Conservation (phyloP, 2,329 filamentous ascomycete genomes). For the Gnomoniopsis smithogilvyi region DNA sequence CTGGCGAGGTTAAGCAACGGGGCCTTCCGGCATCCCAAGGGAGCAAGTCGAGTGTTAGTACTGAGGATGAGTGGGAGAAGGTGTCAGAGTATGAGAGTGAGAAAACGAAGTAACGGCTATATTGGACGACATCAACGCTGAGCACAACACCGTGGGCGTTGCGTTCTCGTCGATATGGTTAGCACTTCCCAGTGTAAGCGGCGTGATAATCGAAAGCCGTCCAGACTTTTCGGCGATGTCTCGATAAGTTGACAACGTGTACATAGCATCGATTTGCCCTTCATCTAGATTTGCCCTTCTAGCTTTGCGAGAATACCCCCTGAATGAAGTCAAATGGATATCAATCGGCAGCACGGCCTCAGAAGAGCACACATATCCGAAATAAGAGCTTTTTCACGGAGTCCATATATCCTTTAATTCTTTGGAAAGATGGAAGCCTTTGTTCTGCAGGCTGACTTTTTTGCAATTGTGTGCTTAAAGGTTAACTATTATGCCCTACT, state of each 20-base stretch:
- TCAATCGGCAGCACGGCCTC: not conserved
- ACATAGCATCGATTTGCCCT: slow-evolving; percentile 1
- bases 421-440: too few relatives aligned
- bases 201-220: not conserved
- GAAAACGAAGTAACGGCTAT: slow-evolving; percentile 44
- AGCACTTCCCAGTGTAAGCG: not conserved
- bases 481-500: too few relatives aligned
- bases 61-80: slow-evolving; percentile 97
- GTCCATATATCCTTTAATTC: too few relatives aligned
- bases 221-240: not conserved
- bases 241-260: not conserved
- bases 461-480: too few relatives aligned
- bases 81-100: slow-evolving; percentile 71
- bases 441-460: too few relatives aligned
- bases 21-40: slow-evolving; percentile 35
- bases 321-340: not conserved
- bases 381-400: too few relatives aligned
- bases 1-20: slow-evolving; percentile 47
- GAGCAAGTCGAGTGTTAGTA: slow-evolving; percentile 63
- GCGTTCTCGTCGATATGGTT: not conserved
- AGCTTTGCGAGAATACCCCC: not conserved
- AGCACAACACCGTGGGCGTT: not conserved
- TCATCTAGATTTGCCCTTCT: not conserved
- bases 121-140: not conserved
- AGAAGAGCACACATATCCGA: not conserved